Base-by-base conservation (phyloP, 176 grass and related monocot species). In the Triticum timopheevii region DNA sequence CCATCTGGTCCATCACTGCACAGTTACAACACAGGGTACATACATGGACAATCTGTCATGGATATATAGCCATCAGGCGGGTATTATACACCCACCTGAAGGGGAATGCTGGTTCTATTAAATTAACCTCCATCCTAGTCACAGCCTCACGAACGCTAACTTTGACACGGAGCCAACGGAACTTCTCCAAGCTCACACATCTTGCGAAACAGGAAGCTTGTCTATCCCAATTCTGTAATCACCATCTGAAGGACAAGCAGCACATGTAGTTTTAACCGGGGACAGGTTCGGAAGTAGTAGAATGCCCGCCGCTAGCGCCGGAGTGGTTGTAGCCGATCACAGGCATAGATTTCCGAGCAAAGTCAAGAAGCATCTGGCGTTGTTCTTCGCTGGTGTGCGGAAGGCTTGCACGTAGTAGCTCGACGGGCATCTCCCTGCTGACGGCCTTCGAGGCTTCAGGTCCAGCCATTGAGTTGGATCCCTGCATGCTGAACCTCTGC, bases 311-410 rank as follows among this genome's bases (percentile, higher is more conserved):
- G 44, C 77, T 79, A 40, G 76, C 81, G 27, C 69, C 64, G 40
- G 91, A 56, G 84, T 52, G 30, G 40, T 77, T 92, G 50, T 88
- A 94, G 83, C 85, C 68, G 22, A 85, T 75, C 62, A 92, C 42
- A 1, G 87, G 85, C 83, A 90, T 93, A 20, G 88, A 89, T 85
- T 88, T 96, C 83, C 89, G 89, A 69, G 94, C 92, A 62, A 99
- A 96, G 40, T 96, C 92, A 27, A 93, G 80, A 73, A 99, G 87
- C 78, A 88, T 80, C 28, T 99, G 88, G 35, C 85, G 89, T 58
- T 94, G 97, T 8, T 99, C 85, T 59, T 96, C 89, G 80, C 89
- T 96, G 17, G 97, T 96, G 79, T 96, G 94, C 38, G 94, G 97
- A 84, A 96, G 90, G 88, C 97, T 96, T 66, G 92, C 90, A 24